Evolutionary conservation across 108 stramenopile species (phyloP).

Genomic region (Cyclotella distinguenda): DNA sequence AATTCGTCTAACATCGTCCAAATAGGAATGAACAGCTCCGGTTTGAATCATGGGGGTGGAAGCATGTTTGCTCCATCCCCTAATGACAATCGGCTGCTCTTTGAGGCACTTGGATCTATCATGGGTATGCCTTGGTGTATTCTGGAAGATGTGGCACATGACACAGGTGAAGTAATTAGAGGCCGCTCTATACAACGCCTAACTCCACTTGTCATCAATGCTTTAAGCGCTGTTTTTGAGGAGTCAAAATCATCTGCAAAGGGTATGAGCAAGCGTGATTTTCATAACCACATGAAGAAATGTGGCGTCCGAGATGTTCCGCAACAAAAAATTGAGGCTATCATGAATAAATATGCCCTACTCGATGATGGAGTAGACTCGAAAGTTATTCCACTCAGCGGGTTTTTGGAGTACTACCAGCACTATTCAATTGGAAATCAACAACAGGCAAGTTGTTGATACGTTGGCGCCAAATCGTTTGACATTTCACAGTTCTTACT

Average conservation of each 20-base stretch:
- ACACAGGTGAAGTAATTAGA: conserved; percentile 54
- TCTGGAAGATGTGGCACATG: conserved; percentile 55
- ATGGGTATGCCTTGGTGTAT: conserved; percentile 51
- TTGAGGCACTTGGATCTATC: conserved; percentile 75
- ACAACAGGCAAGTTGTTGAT: conserved; percentile 59
- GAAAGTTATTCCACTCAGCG: conserved; percentile 72
- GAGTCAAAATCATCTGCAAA: conserved; percentile 54
- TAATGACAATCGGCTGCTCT: conserved; percentile 37
- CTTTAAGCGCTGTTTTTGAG: conserved; percentile 61
- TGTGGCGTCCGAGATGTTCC: conserved; percentile 68
- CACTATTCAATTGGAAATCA: conserved; percentile 57
- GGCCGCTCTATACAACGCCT: conserved; percentile 54
- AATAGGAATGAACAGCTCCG: conserved; percentile 56
- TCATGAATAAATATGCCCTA: conserved; percentile 53
- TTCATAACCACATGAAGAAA: conserved; percentile 66
- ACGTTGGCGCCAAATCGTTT: neutral
- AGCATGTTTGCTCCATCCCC: conserved; percentile 21
- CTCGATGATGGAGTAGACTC: conserved; percentile 32
- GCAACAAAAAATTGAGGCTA: conserved; percentile 73
- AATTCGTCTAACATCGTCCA: conserved; percentile 49
- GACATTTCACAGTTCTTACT: neutral
- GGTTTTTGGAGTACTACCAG: conserved; percentile 89
- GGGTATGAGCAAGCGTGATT: conserved; percentile 71
- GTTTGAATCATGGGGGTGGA: conserved; percentile 26
- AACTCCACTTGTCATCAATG: conserved; percentile 46